These are phyloP conservation scores for Coccomyxa sp. DNA, from an alignment of 139 green algal genomes.

Conservation along the genomic window DNA sequence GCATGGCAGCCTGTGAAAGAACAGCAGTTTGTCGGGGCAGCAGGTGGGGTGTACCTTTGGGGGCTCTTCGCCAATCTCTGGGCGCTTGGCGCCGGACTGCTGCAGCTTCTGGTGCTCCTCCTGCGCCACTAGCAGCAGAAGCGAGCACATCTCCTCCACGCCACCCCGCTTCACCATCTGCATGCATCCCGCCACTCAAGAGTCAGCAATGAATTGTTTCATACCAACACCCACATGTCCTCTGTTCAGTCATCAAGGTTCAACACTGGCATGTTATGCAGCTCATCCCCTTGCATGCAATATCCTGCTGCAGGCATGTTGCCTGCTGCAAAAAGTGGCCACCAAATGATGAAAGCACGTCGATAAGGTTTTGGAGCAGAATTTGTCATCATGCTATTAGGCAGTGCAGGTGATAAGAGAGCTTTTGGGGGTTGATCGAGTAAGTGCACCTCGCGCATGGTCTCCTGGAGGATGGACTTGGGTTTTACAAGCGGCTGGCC, in stretches of 20 bases:
- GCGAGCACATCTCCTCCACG: slow-evolving; percentile 42
- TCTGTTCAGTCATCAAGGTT: not conserved
- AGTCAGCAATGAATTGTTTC: not conserved
- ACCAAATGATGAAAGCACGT: too few relatives aligned
- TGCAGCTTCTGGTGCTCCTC: slow-evolving; percentile 6
- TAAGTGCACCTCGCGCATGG: not conserved
- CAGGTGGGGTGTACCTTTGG: not conserved
- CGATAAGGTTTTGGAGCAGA: too few relatives aligned
- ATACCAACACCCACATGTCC: not conserved
- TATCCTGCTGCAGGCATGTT: not conserved
- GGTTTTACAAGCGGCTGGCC: slow-evolving; percentile 3
- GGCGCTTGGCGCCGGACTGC: not conserved
- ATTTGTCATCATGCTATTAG: not conserved
- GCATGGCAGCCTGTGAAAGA: not conserved
- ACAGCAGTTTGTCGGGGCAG: not conserved
- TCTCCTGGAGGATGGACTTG: slow-evolving; percentile 11
- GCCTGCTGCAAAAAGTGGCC: not conserved
- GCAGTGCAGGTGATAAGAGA: not conserved
- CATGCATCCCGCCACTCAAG: not conserved
- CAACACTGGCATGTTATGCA: not conserved
- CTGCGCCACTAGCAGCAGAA: slow-evolving; percentile 22
- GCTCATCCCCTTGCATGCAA: not conserved
- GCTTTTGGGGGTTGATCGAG: not conserved
- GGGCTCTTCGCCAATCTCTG: not conserved
- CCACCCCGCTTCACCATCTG: slow-evolving; percentile 32